Percentiles rank a stretch among this genome's conserved stretches.
These are phyloP conservation scores for Syncephalastrum sp. DNA, from an alignment of 371 early-diverging fungal genomes.

Conservation along the genomic window DNA sequence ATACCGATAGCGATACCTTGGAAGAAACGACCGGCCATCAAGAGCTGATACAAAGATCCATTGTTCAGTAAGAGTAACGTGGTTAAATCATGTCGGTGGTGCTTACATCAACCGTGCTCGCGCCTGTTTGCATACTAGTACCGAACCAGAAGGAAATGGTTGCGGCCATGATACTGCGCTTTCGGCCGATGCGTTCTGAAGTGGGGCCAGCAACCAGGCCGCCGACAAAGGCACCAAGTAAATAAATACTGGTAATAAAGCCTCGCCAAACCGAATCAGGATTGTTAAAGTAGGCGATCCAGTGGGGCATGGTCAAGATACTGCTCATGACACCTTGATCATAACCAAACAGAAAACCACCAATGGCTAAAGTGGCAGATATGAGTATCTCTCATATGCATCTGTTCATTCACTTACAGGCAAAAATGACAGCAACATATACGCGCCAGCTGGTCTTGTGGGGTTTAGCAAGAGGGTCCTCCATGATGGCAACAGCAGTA, in stretches of 20 bases:
- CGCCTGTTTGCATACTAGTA: constrained; percentile 26
- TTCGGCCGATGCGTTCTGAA: constrained; percentile 36
- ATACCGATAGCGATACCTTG: constrained; percentile 40
- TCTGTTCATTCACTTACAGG: constrained; percentile 11
- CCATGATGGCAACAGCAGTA: no score
- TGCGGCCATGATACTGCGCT: constrained; percentile 30
- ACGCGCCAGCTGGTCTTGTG: constrained; percentile 16
- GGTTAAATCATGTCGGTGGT: no score
- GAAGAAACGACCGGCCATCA: constrained; percentile 47
- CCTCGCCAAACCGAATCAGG: constrained; percentile 26
- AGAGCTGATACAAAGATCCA: constrained; percentile 1
- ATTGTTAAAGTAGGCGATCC: constrained; percentile 31
- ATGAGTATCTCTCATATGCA: no score
- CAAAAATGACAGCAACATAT: constrained; percentile 14
- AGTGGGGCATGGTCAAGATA: constrained; percentile 37
- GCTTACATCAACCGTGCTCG: constrained; percentile 21
- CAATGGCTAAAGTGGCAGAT: constrained; percentile 14
- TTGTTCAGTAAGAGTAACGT: no score
- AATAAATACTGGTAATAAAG: constrained; percentile 35
- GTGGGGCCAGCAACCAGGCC: constrained; percentile 37
- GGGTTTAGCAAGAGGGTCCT: no score
- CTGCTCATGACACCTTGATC: constrained; percentile 36
- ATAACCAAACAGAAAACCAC: constrained; percentile 42
- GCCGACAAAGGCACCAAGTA: constrained; percentile 39
- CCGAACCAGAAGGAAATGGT: constrained; percentile 34